Percentiles rank a stretch among this genome's conserved stretches.
These are phyloP conservation scores for Psilocybe cubensis DNA, from an alignment of 768 basidiomycete species.

Conservation along the genomic window DNA sequence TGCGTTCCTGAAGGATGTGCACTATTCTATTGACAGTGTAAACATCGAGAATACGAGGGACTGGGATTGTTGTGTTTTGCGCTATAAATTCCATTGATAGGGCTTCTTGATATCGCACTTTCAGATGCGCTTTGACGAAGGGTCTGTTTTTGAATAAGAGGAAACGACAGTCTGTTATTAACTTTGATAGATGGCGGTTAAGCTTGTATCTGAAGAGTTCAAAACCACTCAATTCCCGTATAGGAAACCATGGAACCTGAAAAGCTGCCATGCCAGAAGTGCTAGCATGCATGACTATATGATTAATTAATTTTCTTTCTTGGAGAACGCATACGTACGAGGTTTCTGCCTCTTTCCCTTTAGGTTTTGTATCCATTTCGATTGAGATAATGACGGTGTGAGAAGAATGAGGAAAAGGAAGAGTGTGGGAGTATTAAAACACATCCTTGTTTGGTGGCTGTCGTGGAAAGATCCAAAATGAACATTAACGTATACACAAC, in stretches of 20 bases:
- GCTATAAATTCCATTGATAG: conserved; percentile 1
- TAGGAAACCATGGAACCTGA: not conserved
- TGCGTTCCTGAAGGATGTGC: not conserved
- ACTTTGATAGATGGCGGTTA: not conserved
- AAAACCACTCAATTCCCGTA: not conserved
- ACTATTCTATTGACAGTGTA: not conserved
- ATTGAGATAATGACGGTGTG: not conserved
- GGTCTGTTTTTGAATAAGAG: not conserved
- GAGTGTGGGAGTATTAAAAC: no score
- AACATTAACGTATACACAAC: no score
- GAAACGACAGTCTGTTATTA: no score
- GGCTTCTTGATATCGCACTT: not conserved
- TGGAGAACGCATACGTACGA: not conserved
- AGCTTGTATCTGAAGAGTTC: not conserved
- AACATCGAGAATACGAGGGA: not conserved
- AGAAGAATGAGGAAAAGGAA: no score
- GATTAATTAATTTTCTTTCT: not conserved
- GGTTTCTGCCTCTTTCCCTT: not conserved
- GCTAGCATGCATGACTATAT: no score
- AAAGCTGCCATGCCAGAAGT: not conserved
- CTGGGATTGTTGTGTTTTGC: conserved; percentile 1
- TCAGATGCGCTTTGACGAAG: not conserved
- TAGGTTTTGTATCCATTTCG: not conserved
- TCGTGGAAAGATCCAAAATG: no score
- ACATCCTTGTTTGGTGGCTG: no score